Conservation (phyloP, 2,329 filamentous ascomycete genomes). For the Aspergillus fumigatus region DNA sequence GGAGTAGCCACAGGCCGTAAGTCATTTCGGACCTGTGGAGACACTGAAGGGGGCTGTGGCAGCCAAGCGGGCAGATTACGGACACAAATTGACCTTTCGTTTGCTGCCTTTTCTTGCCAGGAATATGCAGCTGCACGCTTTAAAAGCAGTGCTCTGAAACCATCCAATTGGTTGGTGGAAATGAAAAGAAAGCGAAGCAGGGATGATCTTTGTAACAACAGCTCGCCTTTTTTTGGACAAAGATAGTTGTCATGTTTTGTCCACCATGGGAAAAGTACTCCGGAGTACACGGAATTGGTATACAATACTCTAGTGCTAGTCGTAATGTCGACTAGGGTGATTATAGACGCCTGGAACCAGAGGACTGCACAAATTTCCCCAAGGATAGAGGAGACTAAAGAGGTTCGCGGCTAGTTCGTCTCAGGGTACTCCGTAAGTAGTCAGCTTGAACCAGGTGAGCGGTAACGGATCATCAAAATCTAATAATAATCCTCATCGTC, state of each 20-base stretch:
- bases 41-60: neutral
- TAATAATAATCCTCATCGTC: slow-evolving; percentile 6
- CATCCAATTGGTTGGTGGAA: neutral
- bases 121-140: neutral
- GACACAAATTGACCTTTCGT: neutral
- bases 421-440: neutral
- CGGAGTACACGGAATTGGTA: neutral
- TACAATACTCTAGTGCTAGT: neutral
- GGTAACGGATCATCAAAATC: slow-evolving; percentile 7
- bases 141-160: neutral
- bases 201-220: neutral
- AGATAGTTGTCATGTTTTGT: neutral
- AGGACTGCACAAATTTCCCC: neutral
- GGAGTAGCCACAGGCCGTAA: neutral
- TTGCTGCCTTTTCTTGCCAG: neutral
- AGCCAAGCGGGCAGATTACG: neutral
- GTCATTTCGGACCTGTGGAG: neutral
- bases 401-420: neutral
- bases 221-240: neutral
- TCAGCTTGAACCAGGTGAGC: neutral
- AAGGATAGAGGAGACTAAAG: neutral
- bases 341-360: neutral
- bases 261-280: neutral
- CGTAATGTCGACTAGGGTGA: neutral
- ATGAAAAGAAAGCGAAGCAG: neutral